Conservation (phyloP, 768 basidiomycete species). For the Phlebiopsis gigantea region DNA sequence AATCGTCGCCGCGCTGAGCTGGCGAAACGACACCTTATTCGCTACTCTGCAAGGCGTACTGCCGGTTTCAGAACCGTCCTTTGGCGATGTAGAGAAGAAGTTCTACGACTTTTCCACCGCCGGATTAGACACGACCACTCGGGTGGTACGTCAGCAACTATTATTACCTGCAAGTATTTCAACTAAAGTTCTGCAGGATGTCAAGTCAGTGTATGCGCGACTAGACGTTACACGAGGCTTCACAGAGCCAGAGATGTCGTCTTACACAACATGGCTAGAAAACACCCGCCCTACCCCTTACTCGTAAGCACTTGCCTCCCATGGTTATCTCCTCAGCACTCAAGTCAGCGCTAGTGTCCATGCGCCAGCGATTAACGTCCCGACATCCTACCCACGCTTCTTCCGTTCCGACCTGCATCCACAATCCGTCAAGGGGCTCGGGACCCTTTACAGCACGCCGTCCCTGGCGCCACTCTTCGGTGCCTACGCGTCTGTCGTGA, state of each 20-base stretch:
- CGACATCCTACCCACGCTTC: conserved; percentile 53
- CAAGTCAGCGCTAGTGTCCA: conserved; percentile 43
- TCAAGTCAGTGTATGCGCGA: conserved; percentile 30
- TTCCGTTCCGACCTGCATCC: conserved; percentile 21
- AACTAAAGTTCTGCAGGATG: too few species aligned
- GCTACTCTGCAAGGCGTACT: conserved; percentile 52
- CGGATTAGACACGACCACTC: background rate
- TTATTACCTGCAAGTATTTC: too few species aligned
- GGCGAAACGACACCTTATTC: conserved; percentile 49
- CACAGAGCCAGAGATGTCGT: conserved; percentile 28
- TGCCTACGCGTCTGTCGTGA: conserved; percentile 47
- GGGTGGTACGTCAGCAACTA: background rate
- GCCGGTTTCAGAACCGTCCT: conserved; percentile 29
- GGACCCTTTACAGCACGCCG: conserved; percentile 36
- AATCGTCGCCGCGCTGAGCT: conserved; percentile 44
- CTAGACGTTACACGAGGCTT: conserved; percentile 61
- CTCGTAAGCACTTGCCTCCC: conserved; percentile 28
- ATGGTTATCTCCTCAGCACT: background rate
- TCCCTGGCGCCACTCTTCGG: conserved; percentile 38
- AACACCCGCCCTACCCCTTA: conserved; percentile 28
- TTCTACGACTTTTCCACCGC: conserved; percentile 17
- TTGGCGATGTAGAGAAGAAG: background rate
- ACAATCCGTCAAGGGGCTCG: background rate
- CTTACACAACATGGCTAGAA: conserved; percentile 38
- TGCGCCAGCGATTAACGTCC: conserved; percentile 49